Evolutionary conservation across 768 basidiomycete genomes (phyloP).

Genomic region (Candolleomyces efflorescens): DNA sequence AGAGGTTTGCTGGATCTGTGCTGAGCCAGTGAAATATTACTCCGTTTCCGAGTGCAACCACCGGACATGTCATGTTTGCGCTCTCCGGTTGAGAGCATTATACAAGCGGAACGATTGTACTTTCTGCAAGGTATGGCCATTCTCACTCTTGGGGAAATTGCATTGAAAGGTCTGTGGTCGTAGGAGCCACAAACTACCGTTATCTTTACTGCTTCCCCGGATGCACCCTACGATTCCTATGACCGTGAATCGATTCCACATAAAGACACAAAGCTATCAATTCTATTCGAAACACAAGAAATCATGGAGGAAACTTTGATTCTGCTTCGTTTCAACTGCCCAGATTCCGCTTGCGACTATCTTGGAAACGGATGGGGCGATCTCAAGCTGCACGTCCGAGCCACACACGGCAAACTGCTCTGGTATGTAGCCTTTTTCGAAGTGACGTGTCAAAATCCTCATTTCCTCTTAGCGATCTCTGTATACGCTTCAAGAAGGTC

Average conservation of each 20-base stretch:
- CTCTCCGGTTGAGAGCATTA: slow-evolving; percentile 78
- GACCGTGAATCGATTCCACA: slow-evolving; percentile 49
- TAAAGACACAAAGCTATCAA: slow-evolving; percentile 69
- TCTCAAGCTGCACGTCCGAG: slow-evolving; percentile 79
- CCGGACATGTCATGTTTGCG: slow-evolving; percentile 92
- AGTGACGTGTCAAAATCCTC: neutral
- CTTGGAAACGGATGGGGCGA: slow-evolving; percentile 87
- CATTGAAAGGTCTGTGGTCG: neutral
- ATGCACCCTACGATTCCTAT: slow-evolving; percentile 58
- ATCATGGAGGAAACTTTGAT: slow-evolving; percentile 95
- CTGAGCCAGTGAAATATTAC: slow-evolving; percentile 89
- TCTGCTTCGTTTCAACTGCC: slow-evolving; percentile 92
- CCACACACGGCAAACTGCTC: slow-evolving; percentile 69
- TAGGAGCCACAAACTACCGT: slow-evolving; percentile 71
- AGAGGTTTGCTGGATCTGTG: slow-evolving; percentile 89
- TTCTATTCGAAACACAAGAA: slow-evolving; percentile 84
- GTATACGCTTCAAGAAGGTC: slow-evolving; percentile 86
- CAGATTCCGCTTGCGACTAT: slow-evolving; percentile 77
- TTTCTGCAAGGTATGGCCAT: slow-evolving; percentile 82
- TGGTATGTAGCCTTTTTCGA: slow-evolving; percentile 51
- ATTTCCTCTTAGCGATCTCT: slow-evolving; percentile 60
- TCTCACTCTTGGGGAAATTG: neutral
- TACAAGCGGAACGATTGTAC: slow-evolving; percentile 95
- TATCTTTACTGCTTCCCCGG: slow-evolving; percentile 70
- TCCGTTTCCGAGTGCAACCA: slow-evolving; percentile 90